A percentile compares a stretch with the other conserved stretches of the same genome.
Evolutionary conservation across 2,329 filamentous ascomycete species (phyloP).

Genomic region (Apiospora malaysiana): DNA sequence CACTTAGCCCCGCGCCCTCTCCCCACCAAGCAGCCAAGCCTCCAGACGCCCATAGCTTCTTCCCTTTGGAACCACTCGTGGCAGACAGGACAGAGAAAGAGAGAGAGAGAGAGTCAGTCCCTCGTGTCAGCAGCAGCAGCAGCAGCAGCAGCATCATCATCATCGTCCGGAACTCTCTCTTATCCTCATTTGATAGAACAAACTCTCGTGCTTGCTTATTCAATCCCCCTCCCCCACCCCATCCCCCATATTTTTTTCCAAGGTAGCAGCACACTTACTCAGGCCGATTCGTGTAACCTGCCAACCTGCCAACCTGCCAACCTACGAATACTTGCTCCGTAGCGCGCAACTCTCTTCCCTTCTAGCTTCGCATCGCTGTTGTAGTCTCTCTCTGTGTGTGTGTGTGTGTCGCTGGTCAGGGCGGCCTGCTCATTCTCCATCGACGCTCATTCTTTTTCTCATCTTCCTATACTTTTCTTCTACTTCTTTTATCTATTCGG

Average conservation of each 20-base stretch:
- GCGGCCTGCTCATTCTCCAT: neutral
- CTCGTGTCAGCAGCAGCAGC: neutral
- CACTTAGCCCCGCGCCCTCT: neutral
- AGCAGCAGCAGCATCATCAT: neutral
- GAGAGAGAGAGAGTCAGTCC: neutral
- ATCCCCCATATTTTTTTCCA: too few relatives aligned
- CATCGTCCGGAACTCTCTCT: neutral
- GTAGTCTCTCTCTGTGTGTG: too few relatives aligned
- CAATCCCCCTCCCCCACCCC: neutral
- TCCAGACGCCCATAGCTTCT: conserved; percentile 9
- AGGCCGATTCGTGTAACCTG: neutral
- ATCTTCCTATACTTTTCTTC: neutral
- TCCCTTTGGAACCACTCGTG: neutral
- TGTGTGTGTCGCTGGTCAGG: neutral
- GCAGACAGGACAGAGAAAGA: neutral
- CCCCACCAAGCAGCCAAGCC: neutral
- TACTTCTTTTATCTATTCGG: neutral
- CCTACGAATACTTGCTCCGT: neutral
- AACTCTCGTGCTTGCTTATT: neutral
- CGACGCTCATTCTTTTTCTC: neutral
- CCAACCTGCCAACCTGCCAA: neutral
- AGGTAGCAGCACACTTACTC: neutral
- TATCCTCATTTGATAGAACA: neutral
- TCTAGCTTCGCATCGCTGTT: neutral
- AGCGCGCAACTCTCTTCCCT: conserved; percentile 3